These are phyloP conservation scores for Monosporascus sp. DNA, from an alignment of 2,329 filamentous ascomycete genomes.

Conservation along the genomic window DNA sequence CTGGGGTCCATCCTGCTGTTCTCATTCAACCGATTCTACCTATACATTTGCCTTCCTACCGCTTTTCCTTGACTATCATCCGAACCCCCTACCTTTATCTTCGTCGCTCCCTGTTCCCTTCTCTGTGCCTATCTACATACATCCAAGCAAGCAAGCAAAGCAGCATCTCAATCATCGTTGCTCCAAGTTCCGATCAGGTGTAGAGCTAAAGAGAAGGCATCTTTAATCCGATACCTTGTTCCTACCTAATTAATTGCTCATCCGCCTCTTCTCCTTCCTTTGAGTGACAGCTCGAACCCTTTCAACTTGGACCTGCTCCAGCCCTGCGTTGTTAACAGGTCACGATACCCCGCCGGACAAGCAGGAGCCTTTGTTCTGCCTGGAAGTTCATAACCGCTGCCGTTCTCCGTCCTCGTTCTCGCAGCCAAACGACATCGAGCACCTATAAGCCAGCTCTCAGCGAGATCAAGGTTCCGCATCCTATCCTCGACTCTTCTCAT, in stretches of 20 bases:
- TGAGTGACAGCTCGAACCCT: conserved; percentile 20
- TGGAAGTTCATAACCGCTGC: conserved; percentile 17
- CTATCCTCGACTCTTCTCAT: conserved; percentile 13
- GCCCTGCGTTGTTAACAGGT: conserved; percentile 8
- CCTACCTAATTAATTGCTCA: conserved; percentile 21
- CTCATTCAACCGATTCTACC: conserved; percentile 18
- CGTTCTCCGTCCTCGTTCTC: conserved; percentile 5
- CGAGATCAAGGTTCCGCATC: not conserved
- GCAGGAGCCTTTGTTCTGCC: conserved; percentile 19
- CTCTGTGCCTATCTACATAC: conserved; percentile 14
- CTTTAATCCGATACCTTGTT: conserved; percentile 13
- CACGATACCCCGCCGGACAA: conserved; percentile 17
- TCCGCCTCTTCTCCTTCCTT: conserved; percentile 19
- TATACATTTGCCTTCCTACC: conserved; percentile 21
- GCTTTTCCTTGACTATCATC: conserved; percentile 19
- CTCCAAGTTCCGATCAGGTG: conserved; percentile 13
- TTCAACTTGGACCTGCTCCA: conserved; percentile 20
- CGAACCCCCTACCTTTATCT: conserved; percentile 23
- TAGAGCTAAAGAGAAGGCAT: conserved; percentile 18
- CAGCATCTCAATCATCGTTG: conserved; percentile 20
- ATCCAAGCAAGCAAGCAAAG: not conserved
- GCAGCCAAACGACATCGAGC: conserved; percentile 11
- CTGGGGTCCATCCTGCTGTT: conserved; percentile 13
- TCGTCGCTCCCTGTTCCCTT: conserved; percentile 28
- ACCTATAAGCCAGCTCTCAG: not conserved